Percentiles rank a stretch among this genome's conserved stretches.
phyloP scores from a whole-genome alignment of 306 rosid species.

The Fragaria nilgerrensis region DNA sequence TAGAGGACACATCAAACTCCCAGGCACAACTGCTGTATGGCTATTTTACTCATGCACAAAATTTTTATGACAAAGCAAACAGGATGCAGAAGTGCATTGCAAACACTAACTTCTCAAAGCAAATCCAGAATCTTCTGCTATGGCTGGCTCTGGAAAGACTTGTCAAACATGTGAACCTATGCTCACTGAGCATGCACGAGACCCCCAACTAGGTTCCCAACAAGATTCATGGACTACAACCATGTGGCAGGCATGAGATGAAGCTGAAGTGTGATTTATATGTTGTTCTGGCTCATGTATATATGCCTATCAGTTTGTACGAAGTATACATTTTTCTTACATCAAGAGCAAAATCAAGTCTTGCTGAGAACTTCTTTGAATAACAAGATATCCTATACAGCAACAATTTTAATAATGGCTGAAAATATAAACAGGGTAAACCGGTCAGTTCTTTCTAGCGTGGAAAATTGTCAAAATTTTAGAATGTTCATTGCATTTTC shows the following conservation, averaged over 20 bases:
- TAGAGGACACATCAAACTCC: constrained; percentile 77
- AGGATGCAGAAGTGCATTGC: constrained; percentile 48
- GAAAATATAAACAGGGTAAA: neutral
- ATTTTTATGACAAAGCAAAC: constrained; percentile 52
- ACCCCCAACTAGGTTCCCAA: constrained; percentile 33
- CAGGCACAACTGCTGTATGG: constrained; percentile 68
- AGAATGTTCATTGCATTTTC: neutral
- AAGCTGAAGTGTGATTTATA: constrained; percentile 26
- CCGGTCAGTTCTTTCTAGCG: neutral
- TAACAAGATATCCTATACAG: neutral
- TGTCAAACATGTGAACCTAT: constrained; percentile 48
- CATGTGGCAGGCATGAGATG: constrained; percentile 36
- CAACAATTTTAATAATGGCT: neutral
- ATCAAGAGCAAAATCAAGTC: neutral
- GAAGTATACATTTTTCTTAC: neutral
- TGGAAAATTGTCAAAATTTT: neutral
- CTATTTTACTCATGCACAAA: constrained; percentile 59
- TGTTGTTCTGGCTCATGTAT: constrained; percentile 8
- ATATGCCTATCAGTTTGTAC: neutral
- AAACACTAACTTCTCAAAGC: constrained; percentile 62
- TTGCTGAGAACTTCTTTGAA: constrained; percentile 6
- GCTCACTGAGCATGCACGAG: constrained; percentile 43
- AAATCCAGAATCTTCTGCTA: constrained; percentile 60
- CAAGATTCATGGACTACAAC: constrained; percentile 30
- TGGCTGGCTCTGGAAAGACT: constrained; percentile 48